Evolutionary conservation across 495 filamentous ascomycete species (phyloP).

Genomic region (Xylaria venustula): DNA sequence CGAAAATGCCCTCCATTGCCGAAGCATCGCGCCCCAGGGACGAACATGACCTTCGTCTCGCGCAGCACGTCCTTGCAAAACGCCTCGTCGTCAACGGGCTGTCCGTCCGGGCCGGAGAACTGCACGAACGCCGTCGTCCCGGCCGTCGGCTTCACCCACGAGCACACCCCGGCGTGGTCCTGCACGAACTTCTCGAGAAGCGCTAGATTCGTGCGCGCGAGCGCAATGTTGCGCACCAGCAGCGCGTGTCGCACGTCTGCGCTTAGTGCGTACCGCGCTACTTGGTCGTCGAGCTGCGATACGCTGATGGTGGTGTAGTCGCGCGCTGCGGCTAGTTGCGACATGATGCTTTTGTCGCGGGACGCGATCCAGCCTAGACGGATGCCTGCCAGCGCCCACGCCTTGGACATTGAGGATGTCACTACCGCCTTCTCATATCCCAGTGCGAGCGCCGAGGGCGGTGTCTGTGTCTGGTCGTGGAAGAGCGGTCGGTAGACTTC

Average conservation of each 20-base stretch:
- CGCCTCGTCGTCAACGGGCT: slow-evolving; percentile 65
- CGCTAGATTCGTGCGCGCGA: slow-evolving; percentile 69
- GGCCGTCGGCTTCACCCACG: slow-evolving; percentile 70
- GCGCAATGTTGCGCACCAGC: slow-evolving; percentile 64
- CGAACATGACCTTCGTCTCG: slow-evolving; percentile 73
- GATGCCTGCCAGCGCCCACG: slow-evolving; percentile 80
- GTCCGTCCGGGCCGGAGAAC: slow-evolving; percentile 61
- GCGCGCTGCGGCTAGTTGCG: slow-evolving; percentile 62
- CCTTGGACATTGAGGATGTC: slow-evolving; percentile 84
- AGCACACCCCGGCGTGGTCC: slow-evolving; percentile 58
- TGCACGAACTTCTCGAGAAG: slow-evolving; percentile 68
- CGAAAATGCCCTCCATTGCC: slow-evolving; percentile 66
- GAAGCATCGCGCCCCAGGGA: slow-evolving; percentile 77
- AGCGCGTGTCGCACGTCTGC: slow-evolving; percentile 63
- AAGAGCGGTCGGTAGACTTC: slow-evolving; percentile 92
- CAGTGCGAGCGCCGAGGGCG: slow-evolving; percentile 68
- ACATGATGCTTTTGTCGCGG: slow-evolving; percentile 59
- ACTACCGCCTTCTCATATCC: slow-evolving; percentile 68
- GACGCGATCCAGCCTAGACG: slow-evolving; percentile 82
- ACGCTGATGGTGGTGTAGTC: slow-evolving; percentile 89
- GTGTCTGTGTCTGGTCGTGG: slow-evolving; percentile 61
- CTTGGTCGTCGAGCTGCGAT: slow-evolving; percentile 74
- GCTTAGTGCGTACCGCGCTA: slow-evolving; percentile 73
- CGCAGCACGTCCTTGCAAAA: slow-evolving; percentile 71
- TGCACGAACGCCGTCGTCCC: slow-evolving; percentile 82